These are phyloP conservation scores for Vararia minispora DNA, from an alignment of 768 basidiomycete species.

Conservation along the genomic window DNA sequence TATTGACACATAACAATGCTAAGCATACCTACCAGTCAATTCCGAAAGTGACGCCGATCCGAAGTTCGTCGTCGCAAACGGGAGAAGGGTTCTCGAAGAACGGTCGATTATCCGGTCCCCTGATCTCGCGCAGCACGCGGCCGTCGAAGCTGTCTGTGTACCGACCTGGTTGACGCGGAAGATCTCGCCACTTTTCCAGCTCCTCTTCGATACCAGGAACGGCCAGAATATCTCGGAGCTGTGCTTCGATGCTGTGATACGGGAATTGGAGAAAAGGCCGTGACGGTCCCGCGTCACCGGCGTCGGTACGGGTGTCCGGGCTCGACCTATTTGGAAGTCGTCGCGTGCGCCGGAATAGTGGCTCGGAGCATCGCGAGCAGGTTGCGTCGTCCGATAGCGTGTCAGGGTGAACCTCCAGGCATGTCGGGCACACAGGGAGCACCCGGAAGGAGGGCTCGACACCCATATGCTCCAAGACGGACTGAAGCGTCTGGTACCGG, in stretches of 20 bases:
- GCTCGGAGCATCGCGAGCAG: too few species aligned
- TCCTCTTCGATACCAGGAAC: constrained; percentile 18
- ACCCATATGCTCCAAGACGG: neutral
- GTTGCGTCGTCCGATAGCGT: neutral
- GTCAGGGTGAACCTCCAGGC: neutral
- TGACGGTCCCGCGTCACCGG: too few species aligned
- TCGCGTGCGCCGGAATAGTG: too few species aligned
- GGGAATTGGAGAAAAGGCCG: neutral
- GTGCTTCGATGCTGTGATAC: neutral
- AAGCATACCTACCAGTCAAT: constrained; percentile 21
- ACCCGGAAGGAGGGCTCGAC: neutral
- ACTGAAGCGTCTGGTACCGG: neutral
- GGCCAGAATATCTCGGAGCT: neutral
- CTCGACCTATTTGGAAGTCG: too few species aligned
- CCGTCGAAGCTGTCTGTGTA: constrained; percentile 22
- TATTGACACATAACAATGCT: neutral
- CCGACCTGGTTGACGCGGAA: constrained; percentile 3
- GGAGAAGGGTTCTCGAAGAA: constrained; percentile 19
- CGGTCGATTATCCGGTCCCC: constrained; percentile 15
- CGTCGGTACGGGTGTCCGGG: too few species aligned
- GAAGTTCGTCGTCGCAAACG: constrained; percentile 14
- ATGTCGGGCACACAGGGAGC: neutral
- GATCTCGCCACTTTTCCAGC: constrained; percentile 12
- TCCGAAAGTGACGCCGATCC: constrained; percentile 19
- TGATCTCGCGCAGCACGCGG: constrained; percentile 14